Percentiles rank a stretch among this genome's conserved stretches.
phyloP scores from a whole-genome alignment of 1,284 basidiomycete species.

The Cryptococcus hybrid region DNA sequence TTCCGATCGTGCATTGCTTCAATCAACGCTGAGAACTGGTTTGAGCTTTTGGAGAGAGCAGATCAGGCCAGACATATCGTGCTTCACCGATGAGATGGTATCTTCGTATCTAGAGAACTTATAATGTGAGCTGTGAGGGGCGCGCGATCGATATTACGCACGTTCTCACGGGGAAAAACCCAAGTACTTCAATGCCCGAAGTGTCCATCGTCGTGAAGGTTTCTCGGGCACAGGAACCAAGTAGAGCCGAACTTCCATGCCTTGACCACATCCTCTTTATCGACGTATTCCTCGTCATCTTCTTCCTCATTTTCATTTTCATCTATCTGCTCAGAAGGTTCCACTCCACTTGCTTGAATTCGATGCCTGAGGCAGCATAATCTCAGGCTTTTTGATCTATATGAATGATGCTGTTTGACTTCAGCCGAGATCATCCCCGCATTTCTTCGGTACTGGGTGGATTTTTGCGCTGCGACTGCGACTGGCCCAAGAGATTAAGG shows the following conservation, averaged over 20 bases:
- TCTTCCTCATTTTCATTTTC: constrained; percentile 37
- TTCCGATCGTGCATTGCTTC: constrained; percentile 70
- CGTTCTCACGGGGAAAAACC: constrained; percentile 63
- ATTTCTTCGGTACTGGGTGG: constrained; percentile 31
- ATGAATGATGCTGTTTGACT: constrained; percentile 42
- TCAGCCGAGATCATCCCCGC: constrained; percentile 47
- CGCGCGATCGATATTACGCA: too few species aligned
- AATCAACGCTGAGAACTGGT: constrained; percentile 76
- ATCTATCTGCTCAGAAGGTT: not conserved
- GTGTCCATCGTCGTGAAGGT: constrained; percentile 51
- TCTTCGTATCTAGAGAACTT: not conserved
- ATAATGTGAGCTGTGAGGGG: constrained; percentile 33
- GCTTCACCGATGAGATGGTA: constrained; percentile 83
- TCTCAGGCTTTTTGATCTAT: constrained; percentile 29
- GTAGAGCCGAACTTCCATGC: constrained; percentile 93
- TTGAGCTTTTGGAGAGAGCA: constrained; percentile 66
- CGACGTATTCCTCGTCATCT: constrained; percentile 47
- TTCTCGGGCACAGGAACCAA: constrained; percentile 48
- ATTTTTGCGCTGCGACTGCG: constrained; percentile 41
- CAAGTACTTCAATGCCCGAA: constrained; percentile 67
- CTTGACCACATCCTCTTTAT: constrained; percentile 51
- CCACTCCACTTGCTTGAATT: not conserved
- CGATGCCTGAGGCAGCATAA: too few species aligned
- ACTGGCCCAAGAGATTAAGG: constrained; percentile 31
- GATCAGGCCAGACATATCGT: constrained; percentile 80